Percentiles rank a stretch among this genome's conserved stretches.
phyloP scores from a whole-genome alignment of 257 asterid species.

The Rhazya stricta region DNA sequence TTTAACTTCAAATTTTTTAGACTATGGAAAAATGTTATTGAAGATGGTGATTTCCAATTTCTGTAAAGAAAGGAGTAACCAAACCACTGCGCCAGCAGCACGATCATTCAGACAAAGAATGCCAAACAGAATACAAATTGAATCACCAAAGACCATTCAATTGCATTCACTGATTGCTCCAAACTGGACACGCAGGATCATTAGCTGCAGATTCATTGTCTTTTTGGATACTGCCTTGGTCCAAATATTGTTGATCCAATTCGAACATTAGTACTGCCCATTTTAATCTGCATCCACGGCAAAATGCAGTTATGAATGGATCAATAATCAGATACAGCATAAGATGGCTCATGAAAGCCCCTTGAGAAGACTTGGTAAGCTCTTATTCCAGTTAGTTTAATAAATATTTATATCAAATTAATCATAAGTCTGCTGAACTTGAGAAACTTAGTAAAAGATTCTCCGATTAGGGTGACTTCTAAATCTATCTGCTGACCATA shows the following conservation, averaged over 20 bases:
- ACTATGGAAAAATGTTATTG: no score
- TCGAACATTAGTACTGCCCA: constrained; percentile 88
- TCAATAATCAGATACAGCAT: not conserved
- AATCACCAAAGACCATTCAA: not conserved
- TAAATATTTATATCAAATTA: not conserved
- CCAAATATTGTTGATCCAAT: constrained; percentile 91
- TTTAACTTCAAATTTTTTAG: not conserved
- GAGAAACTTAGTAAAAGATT: not conserved
- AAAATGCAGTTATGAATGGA: constrained; percentile 11
- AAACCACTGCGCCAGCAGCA: not conserved
- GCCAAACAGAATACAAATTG: not conserved
- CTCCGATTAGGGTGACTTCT: not conserved
- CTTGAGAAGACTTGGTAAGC: not conserved
- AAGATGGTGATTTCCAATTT: not conserved
- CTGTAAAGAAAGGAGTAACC: not conserved
- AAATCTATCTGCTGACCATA: not conserved
- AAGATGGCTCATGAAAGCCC: not conserved
- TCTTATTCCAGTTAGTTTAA: not conserved
- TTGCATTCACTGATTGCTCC: not conserved
- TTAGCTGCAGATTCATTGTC: constrained; percentile 26
- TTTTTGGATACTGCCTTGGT: constrained; percentile 72
- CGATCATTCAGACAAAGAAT: not conserved
- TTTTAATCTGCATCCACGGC: constrained; percentile 56
- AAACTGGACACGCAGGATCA: not conserved
- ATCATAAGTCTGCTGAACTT: not conserved